A percentile compares a stretch with the other conserved stretches of the same genome.
Conservation (phyloP, 345 rosid genomes). For the Geranium rotundifolium region DNA sequence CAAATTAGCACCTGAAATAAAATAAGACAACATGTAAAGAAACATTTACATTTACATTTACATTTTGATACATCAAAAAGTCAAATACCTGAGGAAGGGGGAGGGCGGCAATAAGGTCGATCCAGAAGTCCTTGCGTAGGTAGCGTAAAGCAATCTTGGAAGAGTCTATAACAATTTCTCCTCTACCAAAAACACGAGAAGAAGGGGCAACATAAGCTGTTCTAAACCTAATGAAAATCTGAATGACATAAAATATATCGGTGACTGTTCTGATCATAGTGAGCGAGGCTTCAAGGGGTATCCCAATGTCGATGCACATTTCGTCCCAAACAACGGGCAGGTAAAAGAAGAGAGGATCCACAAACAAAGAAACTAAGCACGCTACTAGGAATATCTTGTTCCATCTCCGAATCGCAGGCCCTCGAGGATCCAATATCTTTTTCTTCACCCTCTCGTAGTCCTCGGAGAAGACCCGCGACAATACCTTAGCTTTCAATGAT, state of each 20-base stretch:
- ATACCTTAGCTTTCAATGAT: constrained; percentile 56
- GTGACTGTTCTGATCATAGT: constrained; percentile 54
- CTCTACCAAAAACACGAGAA: constrained; percentile 87
- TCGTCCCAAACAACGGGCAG: constrained; percentile 40
- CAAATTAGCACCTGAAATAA: constrained; percentile 63
- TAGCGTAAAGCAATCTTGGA: constrained; percentile 50
- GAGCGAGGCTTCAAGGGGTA: constrained; percentile 47
- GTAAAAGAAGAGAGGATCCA: constrained; percentile 75
- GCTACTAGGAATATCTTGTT: constrained; percentile 62
- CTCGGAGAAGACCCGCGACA: constrained; percentile 66
- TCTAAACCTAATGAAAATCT: constrained; percentile 55
- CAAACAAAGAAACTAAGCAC: constrained; percentile 62
- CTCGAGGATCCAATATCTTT: constrained; percentile 72
- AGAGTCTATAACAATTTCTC: constrained; percentile 70
- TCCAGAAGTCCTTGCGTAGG: constrained; percentile 47
- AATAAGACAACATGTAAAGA: neutral
- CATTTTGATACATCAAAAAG: neutral
- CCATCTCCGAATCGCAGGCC: constrained; percentile 49
- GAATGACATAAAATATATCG: constrained; percentile 60
- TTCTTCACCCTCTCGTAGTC: constrained; percentile 50
- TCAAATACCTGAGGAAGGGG: constrained; percentile 79
- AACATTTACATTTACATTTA: neutral
- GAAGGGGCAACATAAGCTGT: constrained; percentile 81
- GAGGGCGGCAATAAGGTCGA: constrained; percentile 61
- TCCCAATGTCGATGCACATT: constrained; percentile 49